Evolutionary conservation across 2,329 filamentous ascomycete species (phyloP), one percentile per base, ranked within the genome.

Genomic region (Colletotrichum sp.): DNA sequence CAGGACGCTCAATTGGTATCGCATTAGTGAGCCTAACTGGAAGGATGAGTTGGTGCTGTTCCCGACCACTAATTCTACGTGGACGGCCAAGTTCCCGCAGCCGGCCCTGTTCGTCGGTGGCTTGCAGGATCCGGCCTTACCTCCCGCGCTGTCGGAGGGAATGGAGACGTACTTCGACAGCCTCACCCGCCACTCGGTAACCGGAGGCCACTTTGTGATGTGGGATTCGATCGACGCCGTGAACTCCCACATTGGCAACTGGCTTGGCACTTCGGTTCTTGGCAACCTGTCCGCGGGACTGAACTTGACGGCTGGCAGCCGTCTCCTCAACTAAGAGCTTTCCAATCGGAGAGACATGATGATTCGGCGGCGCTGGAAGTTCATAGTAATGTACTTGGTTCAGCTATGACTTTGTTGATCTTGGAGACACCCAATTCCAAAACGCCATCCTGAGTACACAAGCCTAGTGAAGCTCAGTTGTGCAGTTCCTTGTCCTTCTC

Each of bases 1-100:
- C 78, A 95, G 95, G 1, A 95, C 95, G 18, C 87, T 95, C 75
- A 97, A 96, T 85, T 98, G 95, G 95, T 99, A 99, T 86, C 92
- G 95, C 57, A 94, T 91, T 3, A 88, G 91, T 15, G 87, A 91
- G 83, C 26, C 26, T 28, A 28, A 28, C 26, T 94, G 89, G 82
- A 90, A 95, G 62, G 95, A 98, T 77, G 96, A 98, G 81, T 78
- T 28, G 7, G 26, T 28, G 26, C 26, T 28, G 7, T 28, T 28
- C 26, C 26, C 26, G 26, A 28, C 26, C 26, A 28, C 26, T 28
- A 28, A 28, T 28, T 2, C 26, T 2, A 28, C 26, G 26, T 28
- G 26, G 26, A 28, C 7, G 26, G 26, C 26, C 26, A 28, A 28
- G 26, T 28, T 28, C 26, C 26, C 2, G 26, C 2, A 28, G 26